Evolutionary conservation across 2,329 filamentous ascomycete genomes (phyloP), one percentile per base, ranked within the genome.

Genomic region (Fusarium pininemorale): DNA sequence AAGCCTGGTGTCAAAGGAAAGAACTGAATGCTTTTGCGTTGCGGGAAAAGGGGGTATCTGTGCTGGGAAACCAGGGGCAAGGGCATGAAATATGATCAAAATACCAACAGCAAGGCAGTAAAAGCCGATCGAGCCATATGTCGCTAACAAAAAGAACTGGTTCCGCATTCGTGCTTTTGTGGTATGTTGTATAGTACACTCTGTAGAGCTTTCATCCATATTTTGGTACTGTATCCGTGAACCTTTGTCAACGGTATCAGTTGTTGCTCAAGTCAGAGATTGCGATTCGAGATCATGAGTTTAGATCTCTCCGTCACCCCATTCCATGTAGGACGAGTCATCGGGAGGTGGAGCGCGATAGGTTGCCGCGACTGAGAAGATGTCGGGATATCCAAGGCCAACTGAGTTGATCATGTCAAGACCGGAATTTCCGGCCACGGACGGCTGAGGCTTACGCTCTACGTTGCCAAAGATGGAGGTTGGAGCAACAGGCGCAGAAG

Each of bases 301-400:
- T 58, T 45, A 85, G 63, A 82, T 79, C 74, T 85, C 84, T 47
- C 82, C 84, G 20, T 84, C 82, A 8, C 75, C 73, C 26, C 62
- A 68, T n/a, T 74, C 63, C 56, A 74, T 69, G 50, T 58, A 73
- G 45, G 59, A 55, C 13, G 60, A 45, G 15, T 74, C 67, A 24
- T 74, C 68, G 6, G 38, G 37, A n/a, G 41, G 42, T 5, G 56
- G 35, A 16, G 20, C 58, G 15, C 54, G 53, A 13, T 42, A 53
- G 42, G 48, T n/a, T 32, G 24, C 28, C 20, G 26, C 18, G 24
- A 24, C 22, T 20, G n/a, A 11, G 20, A 67, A 62, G 41, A 55
- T 35, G 28, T 51, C 53, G 7, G 59, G 20, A 41, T 47, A 68
- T 11, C n/a, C 38, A 13, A 50, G 22, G 7, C 26, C 45, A 35